Percentiles rank a stretch among this genome's conserved stretches.
Evolutionary conservation across 78 protist genomes (phyloP).

Genomic region (Dictyostelium purpureum): DNA sequence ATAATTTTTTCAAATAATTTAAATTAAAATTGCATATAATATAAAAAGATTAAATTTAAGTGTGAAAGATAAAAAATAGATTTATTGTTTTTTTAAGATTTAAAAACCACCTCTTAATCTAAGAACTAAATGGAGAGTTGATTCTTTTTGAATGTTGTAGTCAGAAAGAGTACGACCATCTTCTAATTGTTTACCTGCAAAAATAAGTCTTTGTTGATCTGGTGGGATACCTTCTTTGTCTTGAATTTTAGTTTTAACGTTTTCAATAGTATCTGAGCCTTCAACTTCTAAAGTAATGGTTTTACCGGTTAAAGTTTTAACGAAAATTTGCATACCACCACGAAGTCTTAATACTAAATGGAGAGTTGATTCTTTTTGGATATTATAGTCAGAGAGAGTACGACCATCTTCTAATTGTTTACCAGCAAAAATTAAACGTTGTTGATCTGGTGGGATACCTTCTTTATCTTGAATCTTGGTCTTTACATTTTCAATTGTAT

Average conservation of each 20-base stretch:
- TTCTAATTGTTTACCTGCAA: slow-evolving; percentile 98
- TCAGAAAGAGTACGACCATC: slow-evolving; percentile 92
- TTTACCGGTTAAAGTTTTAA: slow-evolving; percentile 98
- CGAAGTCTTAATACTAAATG: slow-evolving; percentile 69
- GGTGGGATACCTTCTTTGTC: slow-evolving; percentile 99
- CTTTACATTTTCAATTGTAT: slow-evolving; percentile 94
- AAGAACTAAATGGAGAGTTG: slow-evolving; percentile 91
- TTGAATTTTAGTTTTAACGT: slow-evolving; percentile 98
- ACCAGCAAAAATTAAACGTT: slow-evolving; percentile 98
- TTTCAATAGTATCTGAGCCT: slow-evolving; percentile 94
- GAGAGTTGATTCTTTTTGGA: slow-evolving; percentile 96
- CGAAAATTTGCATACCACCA: slow-evolving; percentile 92
- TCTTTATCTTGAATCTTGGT: slow-evolving; percentile 96
- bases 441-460: slow-evolving; percentile 99
- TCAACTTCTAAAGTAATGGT: slow-evolving; percentile 98
- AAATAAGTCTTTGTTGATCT: slow-evolving; percentile 98
- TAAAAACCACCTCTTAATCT: slow-evolving; percentile 93
- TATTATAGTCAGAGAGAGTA: slow-evolving; percentile 97
- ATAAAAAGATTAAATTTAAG: no score
- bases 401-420: slow-evolving; percentile 98
- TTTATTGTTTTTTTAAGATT: no score
- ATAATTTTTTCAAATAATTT: background rate
- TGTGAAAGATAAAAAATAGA: no score
- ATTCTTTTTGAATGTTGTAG: slow-evolving; percentile 94
- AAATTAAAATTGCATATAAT: background rate